phyloP scores from a whole-genome alignment of 2,329 filamentous ascomycete species.

The Nannizziopsis barbatae region DNA sequence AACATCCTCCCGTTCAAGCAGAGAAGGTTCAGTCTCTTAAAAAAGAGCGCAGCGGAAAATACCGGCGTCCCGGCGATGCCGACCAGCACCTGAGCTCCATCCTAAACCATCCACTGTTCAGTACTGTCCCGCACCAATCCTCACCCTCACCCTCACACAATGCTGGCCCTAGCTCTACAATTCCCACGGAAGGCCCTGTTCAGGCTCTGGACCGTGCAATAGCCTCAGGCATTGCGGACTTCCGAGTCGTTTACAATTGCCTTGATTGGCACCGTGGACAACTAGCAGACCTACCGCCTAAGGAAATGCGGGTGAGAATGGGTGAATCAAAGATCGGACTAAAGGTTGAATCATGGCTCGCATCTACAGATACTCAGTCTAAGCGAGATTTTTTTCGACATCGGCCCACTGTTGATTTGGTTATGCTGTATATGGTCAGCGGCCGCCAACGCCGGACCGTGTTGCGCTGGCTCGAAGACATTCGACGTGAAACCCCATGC shows the following conservation, averaged over 20 bases:
- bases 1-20: slow-evolving; percentile 37
- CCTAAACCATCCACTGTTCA: slow-evolving; percentile 34
- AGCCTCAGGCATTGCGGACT: slow-evolving; percentile 28
- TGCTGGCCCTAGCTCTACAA: neutral
- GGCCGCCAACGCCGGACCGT: slow-evolving; percentile 28
- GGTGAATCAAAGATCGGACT: slow-evolving; percentile 26
- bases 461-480: slow-evolving; percentile 26
- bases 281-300: slow-evolving; percentile 10
- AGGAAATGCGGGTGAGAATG: slow-evolving; percentile 22
- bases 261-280: slow-evolving; percentile 27
- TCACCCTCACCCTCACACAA: neutral
- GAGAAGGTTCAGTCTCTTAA: slow-evolving; percentile 14
- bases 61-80: slow-evolving; percentile 17
- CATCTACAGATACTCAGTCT: slow-evolving; percentile 26
- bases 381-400: slow-evolving; percentile 25
- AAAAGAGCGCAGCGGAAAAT: slow-evolving; percentile 13
- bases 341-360: slow-evolving; percentile 31
- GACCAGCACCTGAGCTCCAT: slow-evolving; percentile 31
- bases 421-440: slow-evolving; percentile 32
- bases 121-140: slow-evolving; percentile 23
- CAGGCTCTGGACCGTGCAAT: slow-evolving; percentile 29
- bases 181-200: slow-evolving; percentile 23
- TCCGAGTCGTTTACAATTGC: slow-evolving; percentile 21
- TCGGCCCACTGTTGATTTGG: slow-evolving; percentile 17
- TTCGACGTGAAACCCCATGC: slow-evolving; percentile 22